Conservation (phyloP, 2,329 filamentous ascomycete genomes). For the Orbilia brochopaga region DNA sequence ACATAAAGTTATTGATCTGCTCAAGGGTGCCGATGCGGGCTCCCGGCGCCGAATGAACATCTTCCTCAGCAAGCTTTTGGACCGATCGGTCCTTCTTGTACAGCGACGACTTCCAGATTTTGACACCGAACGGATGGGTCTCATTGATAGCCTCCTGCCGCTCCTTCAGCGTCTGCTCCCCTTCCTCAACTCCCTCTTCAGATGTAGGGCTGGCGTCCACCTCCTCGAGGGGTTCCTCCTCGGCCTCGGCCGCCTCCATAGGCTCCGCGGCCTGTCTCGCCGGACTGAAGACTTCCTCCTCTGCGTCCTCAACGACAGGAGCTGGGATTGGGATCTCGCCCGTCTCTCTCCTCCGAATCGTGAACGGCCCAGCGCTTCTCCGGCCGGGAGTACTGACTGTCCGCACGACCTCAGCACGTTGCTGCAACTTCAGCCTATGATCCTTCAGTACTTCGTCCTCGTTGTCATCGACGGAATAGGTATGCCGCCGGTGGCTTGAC, state of each 20-base stretch:
- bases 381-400: conserved; percentile 4
- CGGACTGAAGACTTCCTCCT: conserved; percentile 40
- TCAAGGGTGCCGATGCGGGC: conserved; percentile 84
- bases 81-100: conserved; percentile 98
- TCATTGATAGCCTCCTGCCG: conserved; percentile 97
- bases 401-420: conserved; percentile 20
- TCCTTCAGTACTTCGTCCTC: conserved; percentile 41
- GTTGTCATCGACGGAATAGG: conserved; percentile 46
- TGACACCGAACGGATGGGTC: conserved; percentile 97
- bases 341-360: conserved; percentile 25
- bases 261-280: conserved; percentile 19
- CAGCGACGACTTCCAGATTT: conserved; percentile 96
- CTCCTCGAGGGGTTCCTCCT: conserved; percentile 25
- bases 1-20: conserved; percentile 83
- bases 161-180: conserved; percentile 62
- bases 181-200: conserved; percentile 33
- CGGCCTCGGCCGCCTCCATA: conserved; percentile 17
- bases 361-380: conserved; percentile 15
- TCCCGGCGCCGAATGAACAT: conserved; percentile 94
- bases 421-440: conserved; percentile 25
- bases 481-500: conserved; percentile 37
- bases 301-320: conserved; percentile 18
- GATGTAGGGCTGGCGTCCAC: conserved; percentile 21
- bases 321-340: conserved; percentile 18
- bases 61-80: conserved; percentile 91